A percentile compares a stretch with the other conserved stretches of the same genome.
Conservation (phyloP, 2,329 filamentous ascomycete species). For the Bipolaris cookei region DNA sequence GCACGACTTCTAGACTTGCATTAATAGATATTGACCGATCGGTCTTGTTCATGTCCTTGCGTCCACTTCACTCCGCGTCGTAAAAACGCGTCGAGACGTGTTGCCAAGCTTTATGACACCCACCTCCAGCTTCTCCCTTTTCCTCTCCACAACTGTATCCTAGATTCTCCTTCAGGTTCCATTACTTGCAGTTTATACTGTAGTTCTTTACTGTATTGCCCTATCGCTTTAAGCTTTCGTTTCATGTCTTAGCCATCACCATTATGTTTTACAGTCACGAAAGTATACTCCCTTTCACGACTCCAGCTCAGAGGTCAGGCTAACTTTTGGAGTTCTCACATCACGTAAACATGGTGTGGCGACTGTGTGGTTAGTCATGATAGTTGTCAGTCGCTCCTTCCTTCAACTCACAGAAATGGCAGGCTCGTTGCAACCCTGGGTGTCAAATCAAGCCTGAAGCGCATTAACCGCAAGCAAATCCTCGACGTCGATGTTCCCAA, state of each 20-base stretch:
- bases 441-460: constrained; percentile 71
- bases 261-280: constrained; percentile 96
- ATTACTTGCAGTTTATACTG: background rate
- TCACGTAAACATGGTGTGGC: constrained; percentile 89
- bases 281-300: constrained; percentile 61
- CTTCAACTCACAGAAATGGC: constrained; percentile 30
- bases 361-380: constrained; percentile 78
- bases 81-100: constrained; percentile 22
- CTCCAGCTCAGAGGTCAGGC: constrained; percentile 9
- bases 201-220: constrained; percentile 9
- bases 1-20: constrained; percentile 25
- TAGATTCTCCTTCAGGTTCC: background rate
- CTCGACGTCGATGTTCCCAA: constrained; percentile 84
- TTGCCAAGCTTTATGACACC: constrained; percentile 20
- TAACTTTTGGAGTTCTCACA: constrained; percentile 68
- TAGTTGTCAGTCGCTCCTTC: background rate
- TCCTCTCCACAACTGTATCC: background rate
- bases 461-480: constrained; percentile 83
- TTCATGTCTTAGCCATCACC: constrained; percentile 27
- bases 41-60: constrained; percentile 11
- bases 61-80: constrained; percentile 30
- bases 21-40: constrained; percentile 11
- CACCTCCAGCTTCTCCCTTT: constrained; percentile 1
- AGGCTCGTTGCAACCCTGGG: constrained; percentile 94
- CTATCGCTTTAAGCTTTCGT: constrained; percentile 2